Conservation (phyloP, 2,329 filamentous ascomycete genomes). For the Xylariaceae sp. region DNA sequence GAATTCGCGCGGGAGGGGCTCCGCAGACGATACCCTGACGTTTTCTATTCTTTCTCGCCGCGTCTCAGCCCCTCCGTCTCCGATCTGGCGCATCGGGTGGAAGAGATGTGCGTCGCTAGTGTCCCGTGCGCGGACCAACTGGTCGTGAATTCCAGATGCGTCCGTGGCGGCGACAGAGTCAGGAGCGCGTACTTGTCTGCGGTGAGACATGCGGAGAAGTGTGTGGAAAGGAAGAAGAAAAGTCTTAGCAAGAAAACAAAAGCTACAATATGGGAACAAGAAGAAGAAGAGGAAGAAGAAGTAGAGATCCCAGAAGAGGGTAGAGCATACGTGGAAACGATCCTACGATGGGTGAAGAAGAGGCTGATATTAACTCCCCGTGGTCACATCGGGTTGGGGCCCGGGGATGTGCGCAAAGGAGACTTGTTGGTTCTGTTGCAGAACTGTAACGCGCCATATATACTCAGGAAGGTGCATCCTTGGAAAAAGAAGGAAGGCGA, state of each 20-base stretch:
- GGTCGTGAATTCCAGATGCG: neutral
- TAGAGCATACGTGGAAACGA: conserved; percentile 1
- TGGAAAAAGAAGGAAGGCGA: too few relatives aligned
- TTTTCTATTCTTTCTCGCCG: neutral
- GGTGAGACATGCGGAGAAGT: neutral
- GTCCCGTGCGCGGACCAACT: conserved; percentile 5
- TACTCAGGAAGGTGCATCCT: neutral
- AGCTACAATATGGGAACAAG: too few relatives aligned
- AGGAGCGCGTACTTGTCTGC: neutral
- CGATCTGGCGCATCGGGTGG: conserved; percentile 3
- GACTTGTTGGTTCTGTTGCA: conserved; percentile 1
- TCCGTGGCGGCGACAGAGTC: neutral
- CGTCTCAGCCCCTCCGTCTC: neutral
- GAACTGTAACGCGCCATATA: conserved; percentile 1
- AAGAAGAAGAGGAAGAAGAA: neutral
- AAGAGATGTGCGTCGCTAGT: too few relatives aligned
- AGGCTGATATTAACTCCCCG: neutral
- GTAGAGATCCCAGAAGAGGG: neutral
- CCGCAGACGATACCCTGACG: neutral
- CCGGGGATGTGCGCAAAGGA: neutral
- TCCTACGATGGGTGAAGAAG: conserved; percentile 6
- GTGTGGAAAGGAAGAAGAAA: too few relatives aligned
- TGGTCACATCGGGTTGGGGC: conserved; percentile 5
- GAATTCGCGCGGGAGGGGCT: neutral
- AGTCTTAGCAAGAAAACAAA: too few relatives aligned